A percentile compares a stretch with the other conserved stretches of the same genome.
These are phyloP conservation scores for Pythium biforme DNA, from an alignment of 352 stramenopile genomes.

Conservation along the genomic window DNA sequence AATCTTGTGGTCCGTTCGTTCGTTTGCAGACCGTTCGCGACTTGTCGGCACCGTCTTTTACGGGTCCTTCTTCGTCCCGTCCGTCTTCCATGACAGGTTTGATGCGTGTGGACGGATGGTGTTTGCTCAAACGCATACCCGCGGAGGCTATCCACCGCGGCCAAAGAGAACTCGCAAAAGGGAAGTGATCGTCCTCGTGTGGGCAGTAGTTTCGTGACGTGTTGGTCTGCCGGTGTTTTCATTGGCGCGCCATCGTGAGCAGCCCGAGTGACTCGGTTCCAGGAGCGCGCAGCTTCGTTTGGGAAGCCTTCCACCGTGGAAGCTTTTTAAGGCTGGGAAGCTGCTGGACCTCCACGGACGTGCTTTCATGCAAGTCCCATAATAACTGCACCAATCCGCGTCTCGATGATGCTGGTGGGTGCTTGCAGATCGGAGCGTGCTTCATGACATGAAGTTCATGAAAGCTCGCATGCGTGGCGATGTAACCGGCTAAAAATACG, in stretches of 20 bases:
- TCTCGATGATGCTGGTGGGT: neutral
- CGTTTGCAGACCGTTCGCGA: neutral
- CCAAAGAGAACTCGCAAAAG: neutral
- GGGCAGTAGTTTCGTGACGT: neutral
- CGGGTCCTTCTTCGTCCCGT: neutral
- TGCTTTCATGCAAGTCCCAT: neutral
- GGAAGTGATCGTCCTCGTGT: neutral
- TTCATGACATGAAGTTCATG: too few relatives aligned
- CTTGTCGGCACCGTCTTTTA: neutral
- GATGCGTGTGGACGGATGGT: neutral
- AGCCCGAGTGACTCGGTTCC: neutral
- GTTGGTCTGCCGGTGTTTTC: neutral
- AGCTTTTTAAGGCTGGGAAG: neutral
- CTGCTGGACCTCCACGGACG: too few relatives aligned
- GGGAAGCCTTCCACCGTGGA: neutral
- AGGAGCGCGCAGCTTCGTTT: neutral
- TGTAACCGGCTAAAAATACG: conserved; percentile 2
- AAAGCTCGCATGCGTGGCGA: neutral
- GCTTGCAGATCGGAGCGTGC: neutral
- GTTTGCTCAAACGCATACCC: conserved; percentile 5
- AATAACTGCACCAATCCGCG: neutral
- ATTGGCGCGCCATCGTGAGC: neutral
- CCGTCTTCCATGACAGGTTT: neutral
- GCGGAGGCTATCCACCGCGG: neutral
- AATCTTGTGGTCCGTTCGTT: conserved; percentile 1